A percentile compares a stretch with the other conserved stretches of the same genome.
phyloP scores from a whole-genome alignment of 805 yeast species.

The Kodamaea kakaduensis region DNA sequence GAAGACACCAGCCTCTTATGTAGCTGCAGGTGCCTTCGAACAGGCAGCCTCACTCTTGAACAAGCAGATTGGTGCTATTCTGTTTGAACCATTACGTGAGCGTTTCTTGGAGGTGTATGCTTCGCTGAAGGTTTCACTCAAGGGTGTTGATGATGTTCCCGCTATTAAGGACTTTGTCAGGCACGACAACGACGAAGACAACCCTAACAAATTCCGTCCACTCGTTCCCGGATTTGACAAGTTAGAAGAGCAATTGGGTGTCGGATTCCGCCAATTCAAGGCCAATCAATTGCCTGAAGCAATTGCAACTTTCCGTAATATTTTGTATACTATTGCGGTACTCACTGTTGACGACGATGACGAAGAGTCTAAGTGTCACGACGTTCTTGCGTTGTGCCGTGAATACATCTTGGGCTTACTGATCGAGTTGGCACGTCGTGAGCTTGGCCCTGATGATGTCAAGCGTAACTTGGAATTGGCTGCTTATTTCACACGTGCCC shows the following conservation, averaged over 20 bases:
- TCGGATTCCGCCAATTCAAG: constrained; percentile 80
- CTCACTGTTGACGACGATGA: constrained; percentile 68
- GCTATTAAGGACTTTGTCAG: constrained; percentile 68
- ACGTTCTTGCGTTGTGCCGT: constrained; percentile 67
- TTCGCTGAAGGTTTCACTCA: constrained; percentile 69
- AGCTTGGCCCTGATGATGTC: constrained; percentile 63
- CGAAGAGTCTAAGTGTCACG: constrained; percentile 72
- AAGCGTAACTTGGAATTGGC: constrained; percentile 92
- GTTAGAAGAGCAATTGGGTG: constrained; percentile 57
- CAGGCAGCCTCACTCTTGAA: constrained; percentile 90
- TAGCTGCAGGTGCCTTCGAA: constrained; percentile 95
- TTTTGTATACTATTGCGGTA: constrained; percentile 71
- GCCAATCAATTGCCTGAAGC: constrained; percentile 82
- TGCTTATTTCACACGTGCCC: constrained; percentile 87
- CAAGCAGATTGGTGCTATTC: constrained; percentile 81
- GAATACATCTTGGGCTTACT: constrained; percentile 91
- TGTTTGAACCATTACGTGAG: constrained; percentile 81
- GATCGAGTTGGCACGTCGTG: constrained; percentile 85
- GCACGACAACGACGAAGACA: constrained; percentile 56
- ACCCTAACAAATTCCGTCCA: constrained; percentile 49
- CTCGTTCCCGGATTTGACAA: constrained; percentile 68
- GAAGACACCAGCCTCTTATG: constrained; percentile 84
- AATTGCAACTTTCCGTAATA: constrained; percentile 69
- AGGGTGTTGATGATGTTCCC: constrained; percentile 71
- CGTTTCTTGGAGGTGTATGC: constrained; percentile 84